phyloP scores from a whole-genome alignment of 306 rosid species.

The Prunus mongolica region DNA sequence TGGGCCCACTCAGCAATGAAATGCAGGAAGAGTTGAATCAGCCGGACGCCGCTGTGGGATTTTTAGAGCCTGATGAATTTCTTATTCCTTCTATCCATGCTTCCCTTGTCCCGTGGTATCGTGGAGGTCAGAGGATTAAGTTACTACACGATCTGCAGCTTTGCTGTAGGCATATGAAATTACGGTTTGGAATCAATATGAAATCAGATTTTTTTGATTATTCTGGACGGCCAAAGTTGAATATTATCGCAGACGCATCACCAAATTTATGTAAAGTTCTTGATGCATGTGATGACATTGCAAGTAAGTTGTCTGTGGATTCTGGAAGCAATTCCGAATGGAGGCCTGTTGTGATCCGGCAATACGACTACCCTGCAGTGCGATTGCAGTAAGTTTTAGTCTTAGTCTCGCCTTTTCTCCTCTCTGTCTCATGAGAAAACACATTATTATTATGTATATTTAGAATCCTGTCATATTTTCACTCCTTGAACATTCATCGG shows the following conservation, averaged over 20 bases:
- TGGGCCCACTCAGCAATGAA: constrained; percentile 33
- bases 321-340: constrained; percentile 72
- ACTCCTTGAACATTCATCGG: neutral
- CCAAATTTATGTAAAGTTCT: constrained; percentile 68
- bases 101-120: constrained; percentile 39
- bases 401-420: neutral
- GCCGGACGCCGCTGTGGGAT: constrained; percentile 28
- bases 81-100: constrained; percentile 49
- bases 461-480: no score
- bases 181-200: constrained; percentile 75
- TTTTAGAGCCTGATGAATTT: constrained; percentile 54
- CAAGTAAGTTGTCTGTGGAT: constrained; percentile 42
- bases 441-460: neutral
- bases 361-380: constrained; percentile 63
- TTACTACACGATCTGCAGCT: constrained; percentile 70
- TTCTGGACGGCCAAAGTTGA: constrained; percentile 66
- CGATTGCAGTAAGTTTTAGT: constrained; percentile 81
- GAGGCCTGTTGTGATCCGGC: constrained; percentile 70
- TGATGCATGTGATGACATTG: constrained; percentile 65
- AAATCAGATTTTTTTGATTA: constrained; percentile 41
- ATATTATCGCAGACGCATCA: constrained; percentile 58
- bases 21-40: constrained; percentile 31
- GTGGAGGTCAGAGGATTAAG: constrained; percentile 65
- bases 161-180: constrained; percentile 50
- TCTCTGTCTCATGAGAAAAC: neutral